A percentile compares a stretch with the other conserved stretches of the same genome.
phyloP scores from a whole-genome alignment of 768 basidiomycete genomes.

The Coprinopsis strossmayeri region DNA sequence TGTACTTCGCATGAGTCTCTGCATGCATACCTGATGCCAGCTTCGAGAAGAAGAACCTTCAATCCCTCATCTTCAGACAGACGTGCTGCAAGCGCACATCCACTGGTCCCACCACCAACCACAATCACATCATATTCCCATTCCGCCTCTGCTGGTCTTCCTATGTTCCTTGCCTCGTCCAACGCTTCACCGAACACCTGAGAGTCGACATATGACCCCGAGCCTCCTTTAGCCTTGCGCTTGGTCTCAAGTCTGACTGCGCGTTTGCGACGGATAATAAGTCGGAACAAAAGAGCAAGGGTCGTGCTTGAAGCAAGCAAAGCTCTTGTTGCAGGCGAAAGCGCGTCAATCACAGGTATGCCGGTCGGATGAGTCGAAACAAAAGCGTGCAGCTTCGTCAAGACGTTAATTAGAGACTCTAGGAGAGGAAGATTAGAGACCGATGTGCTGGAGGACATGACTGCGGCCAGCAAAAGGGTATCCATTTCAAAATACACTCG shows the following conservation, averaged over 20 bases:
- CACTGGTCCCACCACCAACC: conserved; percentile 54
- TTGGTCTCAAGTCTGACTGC: not conserved
- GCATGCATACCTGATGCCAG: conserved; percentile 50
- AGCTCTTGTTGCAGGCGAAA: conserved; percentile 6
- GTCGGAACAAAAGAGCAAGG: conserved; percentile 3
- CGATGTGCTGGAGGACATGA: not conserved
- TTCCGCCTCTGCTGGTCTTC: conserved; percentile 6
- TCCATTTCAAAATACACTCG: too few relatives aligned
- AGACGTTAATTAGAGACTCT: not conserved
- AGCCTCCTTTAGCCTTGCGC: conserved; percentile 2
- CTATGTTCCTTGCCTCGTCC: not conserved
- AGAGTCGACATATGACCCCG: conserved; percentile 5
- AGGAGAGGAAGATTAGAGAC: not conserved
- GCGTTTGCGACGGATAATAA: not conserved
- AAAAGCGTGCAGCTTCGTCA: not conserved
- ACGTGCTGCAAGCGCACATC: conserved; percentile 53
- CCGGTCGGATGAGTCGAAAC: conserved; percentile 1
- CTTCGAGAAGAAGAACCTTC: conserved; percentile 49
- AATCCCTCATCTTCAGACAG: conserved; percentile 47
- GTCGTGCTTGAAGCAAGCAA: conserved; percentile 8
- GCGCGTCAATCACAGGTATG: conserved; percentile 1
- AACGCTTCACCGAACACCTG: not conserved
- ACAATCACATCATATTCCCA: conserved; percentile 42
- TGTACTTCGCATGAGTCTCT: too few relatives aligned
- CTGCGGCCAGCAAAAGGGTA: not conserved